These are phyloP conservation scores for Chlorella sorokiniana DNA, from an alignment of 139 green algal species.

Conservation along the genomic window DNA sequence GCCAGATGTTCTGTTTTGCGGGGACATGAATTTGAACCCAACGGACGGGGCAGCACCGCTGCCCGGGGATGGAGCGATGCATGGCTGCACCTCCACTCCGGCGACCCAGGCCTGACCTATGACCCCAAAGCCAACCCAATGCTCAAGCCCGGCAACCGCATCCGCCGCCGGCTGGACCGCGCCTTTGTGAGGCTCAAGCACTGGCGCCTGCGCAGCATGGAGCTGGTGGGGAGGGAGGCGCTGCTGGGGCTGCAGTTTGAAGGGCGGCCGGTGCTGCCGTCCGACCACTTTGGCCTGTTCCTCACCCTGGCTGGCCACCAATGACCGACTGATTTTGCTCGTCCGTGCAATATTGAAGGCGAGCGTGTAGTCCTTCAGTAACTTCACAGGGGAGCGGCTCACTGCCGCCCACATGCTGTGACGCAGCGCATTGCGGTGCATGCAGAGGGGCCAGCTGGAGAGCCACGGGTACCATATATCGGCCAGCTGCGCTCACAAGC, in stretches of 20 bases:
- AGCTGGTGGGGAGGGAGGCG: conserved; percentile 54
- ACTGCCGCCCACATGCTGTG: neutral
- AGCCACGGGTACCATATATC: no score
- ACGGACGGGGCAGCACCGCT: conserved; percentile 46
- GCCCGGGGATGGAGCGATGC: conserved; percentile 57
- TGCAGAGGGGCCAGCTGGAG: no score
- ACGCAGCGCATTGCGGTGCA: no score
- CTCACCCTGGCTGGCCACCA: conserved; percentile 15
- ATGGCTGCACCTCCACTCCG: conserved; percentile 40
- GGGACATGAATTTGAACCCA: conserved; percentile 50
- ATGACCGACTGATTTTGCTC: neutral
- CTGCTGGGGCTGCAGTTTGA: conserved; percentile 47
- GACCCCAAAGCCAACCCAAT: conserved; percentile 62
- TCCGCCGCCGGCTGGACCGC: conserved; percentile 49
- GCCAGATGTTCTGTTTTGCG: conserved; percentile 40
- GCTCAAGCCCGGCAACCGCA: conserved; percentile 42
- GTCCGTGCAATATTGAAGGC: neutral
- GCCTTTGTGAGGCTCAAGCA: conserved; percentile 33
- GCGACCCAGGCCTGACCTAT: conserved; percentile 59
- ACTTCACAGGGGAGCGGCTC: neutral
- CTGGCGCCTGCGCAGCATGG: conserved; percentile 49
- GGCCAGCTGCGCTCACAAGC: no score
- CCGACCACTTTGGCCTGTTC: conserved; percentile 70
- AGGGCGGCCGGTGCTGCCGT: conserved; percentile 60
- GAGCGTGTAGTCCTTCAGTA: neutral